Evolutionary conservation across 106 monocot genomes (phyloP).

Genomic region (Vanilla planifolia): DNA sequence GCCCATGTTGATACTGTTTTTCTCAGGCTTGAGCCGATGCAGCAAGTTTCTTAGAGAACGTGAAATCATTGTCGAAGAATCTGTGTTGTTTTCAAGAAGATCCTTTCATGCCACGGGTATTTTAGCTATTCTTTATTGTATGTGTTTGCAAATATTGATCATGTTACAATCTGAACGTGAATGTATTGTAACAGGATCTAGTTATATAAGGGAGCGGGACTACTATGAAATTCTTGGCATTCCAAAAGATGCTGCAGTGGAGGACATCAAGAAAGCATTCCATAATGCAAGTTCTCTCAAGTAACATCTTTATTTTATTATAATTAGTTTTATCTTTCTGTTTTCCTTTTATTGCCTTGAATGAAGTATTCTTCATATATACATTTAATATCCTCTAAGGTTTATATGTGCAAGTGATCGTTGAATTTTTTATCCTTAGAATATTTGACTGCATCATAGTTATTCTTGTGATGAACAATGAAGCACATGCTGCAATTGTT

Average conservation of each 20-base stretch:
- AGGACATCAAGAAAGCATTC: constrained; percentile 96
- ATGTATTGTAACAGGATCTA: constrained; percentile 29
- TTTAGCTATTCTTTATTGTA: not conserved
- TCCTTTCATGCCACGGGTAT: constrained; percentile 84
- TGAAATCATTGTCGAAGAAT: not conserved
- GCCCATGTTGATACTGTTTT: no score
- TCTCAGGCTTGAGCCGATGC: not conserved
- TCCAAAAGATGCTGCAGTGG: constrained; percentile 54
- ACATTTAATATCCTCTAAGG: not conserved
- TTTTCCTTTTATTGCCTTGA: not conserved
- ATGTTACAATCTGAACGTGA: not conserved
- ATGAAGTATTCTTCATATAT: not conserved
- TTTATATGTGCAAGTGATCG: not conserved
- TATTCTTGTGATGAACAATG: not conserved
- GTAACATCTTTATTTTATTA: not conserved
- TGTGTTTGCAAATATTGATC: not conserved
- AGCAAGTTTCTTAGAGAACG: not conserved
- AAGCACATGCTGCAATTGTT: not conserved
- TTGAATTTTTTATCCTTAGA: not conserved
- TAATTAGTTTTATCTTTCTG: not conserved
- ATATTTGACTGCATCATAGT: not conserved
- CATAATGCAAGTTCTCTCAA: constrained; percentile 49
- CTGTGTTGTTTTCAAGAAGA: constrained; percentile 18
- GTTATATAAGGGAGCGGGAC: constrained; percentile 21
- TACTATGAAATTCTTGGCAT: constrained; percentile 93